phyloP scores from a whole-genome alignment of 257 asterid species.

The Forsythia viridissima region DNA sequence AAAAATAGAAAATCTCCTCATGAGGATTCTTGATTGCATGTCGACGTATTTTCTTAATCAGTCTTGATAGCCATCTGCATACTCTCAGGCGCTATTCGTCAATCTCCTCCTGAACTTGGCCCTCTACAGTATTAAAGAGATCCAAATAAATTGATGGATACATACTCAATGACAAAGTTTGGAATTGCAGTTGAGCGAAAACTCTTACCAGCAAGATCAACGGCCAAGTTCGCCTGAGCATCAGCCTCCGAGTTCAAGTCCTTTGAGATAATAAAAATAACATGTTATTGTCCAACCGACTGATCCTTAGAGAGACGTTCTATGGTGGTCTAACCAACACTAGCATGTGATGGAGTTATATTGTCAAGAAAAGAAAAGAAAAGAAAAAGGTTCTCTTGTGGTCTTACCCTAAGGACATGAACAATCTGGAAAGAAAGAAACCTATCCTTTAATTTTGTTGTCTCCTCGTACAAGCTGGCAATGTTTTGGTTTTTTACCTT shows the following conservation, averaged over 20 bases:
- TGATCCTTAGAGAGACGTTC: neutral
- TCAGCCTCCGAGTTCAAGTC: slow-evolving; percentile 94
- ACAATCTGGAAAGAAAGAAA: slow-evolving; percentile 68
- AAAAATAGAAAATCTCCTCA: neutral
- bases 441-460: slow-evolving; percentile 74
- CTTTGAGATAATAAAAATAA: slow-evolving; percentile 36
- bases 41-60: neutral
- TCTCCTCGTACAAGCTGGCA: slow-evolving; percentile 62
- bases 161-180: neutral
- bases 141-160: neutral
- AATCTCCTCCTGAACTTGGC: slow-evolving; percentile 67
- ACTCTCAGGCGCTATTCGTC: slow-evolving; percentile 43
- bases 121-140: slow-evolving; percentile 48
- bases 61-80: neutral
- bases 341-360: neutral
- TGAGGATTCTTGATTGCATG: slow-evolving; percentile 2
- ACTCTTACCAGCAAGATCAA: slow-evolving; percentile 71
- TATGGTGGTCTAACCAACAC: neutral
- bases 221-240: slow-evolving; percentile 89
- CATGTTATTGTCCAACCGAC: slow-evolving; percentile 14
- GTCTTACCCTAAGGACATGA: slow-evolving; percentile 75
- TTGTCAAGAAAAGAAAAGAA: neutral
- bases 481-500: slow-evolving; percentile 89
- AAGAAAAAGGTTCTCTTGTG: too few species aligned
- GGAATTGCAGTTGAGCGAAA: neutral